A percentile compares a stretch with the other conserved stretches of the same genome.
These are phyloP conservation scores for Skeletonema menzelii DNA, from an alignment of 108 stramenopile genomes.

Conservation along the genomic window DNA sequence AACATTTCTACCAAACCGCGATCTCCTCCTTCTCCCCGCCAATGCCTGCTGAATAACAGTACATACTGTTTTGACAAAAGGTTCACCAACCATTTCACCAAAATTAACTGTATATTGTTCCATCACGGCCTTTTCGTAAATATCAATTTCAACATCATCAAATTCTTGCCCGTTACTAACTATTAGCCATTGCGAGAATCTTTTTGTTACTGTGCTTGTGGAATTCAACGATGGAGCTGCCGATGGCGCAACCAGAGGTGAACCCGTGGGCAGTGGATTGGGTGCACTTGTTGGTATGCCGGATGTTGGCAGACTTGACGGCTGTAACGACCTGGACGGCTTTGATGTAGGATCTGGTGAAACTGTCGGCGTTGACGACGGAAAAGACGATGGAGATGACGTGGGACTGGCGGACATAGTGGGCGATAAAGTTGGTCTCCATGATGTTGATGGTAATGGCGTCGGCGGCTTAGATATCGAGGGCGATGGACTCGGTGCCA, in stretches of 20 bases:
- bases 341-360: not conserved
- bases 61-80: conserved; percentile 7
- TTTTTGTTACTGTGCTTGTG: not conserved
- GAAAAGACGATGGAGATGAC: not conserved
- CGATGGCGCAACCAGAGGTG: conserved; percentile 5
- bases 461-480: not conserved
- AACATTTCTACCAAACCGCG: not conserved
- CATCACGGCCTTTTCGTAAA: conserved; percentile 16
- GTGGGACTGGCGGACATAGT: not conserved
- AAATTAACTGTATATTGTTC: conserved; percentile 17
- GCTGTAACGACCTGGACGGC: not conserved
- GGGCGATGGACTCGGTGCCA: not conserved
- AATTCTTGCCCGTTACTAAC: conserved; percentile 3
- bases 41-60: conserved; percentile 7
- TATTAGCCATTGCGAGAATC: conserved; percentile 10
- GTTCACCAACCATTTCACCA: conserved; percentile 3
- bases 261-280: not conserved
- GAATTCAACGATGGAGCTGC: conserved; percentile 13
- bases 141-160: conserved; percentile 2
- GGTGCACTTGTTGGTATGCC: not conserved
- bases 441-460: not conserved
- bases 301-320: not conserved
- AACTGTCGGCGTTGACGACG: not conserved
- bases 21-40: conserved; percentile 3
- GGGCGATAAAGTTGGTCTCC: conserved; percentile 1